A percentile compares a stretch with the other conserved stretches of the same genome.
These are phyloP conservation scores for Leishmania major DNA, from an alignment of 208 protist genomes.

Conservation along the genomic window DNA sequence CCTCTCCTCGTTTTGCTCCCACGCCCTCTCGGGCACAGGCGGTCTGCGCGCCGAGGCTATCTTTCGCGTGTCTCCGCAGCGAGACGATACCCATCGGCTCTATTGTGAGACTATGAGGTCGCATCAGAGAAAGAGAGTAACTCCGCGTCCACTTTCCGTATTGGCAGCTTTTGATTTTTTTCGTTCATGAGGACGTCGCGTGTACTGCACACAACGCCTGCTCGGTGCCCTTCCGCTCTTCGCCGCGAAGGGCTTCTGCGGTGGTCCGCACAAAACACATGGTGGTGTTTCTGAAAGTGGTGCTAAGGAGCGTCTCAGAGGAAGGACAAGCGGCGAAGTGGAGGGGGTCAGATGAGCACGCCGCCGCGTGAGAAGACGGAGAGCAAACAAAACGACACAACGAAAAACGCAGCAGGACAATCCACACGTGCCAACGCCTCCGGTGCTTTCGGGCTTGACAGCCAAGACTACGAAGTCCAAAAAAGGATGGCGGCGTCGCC, in stretches of 20 bases:
- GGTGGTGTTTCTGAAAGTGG: neutral
- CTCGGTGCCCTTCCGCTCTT: neutral
- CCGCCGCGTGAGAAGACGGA: too few species aligned
- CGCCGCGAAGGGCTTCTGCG: neutral
- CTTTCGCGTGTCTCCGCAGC: neutral
- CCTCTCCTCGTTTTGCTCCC: neutral
- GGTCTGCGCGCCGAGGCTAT: neutral
- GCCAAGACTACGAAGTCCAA: too few species aligned
- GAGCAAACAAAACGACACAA: neutral
- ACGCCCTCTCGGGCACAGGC: neutral
- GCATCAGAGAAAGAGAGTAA: neutral
- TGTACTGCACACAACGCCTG: neutral
- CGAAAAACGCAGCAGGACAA: neutral
- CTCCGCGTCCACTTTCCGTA: neutral
- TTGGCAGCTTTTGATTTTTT: neutral
- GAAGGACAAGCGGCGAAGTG: too few species aligned
- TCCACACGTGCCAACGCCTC: neutral
- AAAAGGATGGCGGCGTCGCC: neutral
- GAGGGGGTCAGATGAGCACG: neutral
- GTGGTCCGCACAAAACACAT: neutral
- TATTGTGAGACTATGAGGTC: neutral
- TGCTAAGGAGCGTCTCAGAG: neutral
- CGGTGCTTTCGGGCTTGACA: neutral
- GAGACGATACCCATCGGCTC: neutral
- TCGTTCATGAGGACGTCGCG: too few species aligned